Evolutionary conservation across 441 rosid species (phyloP).

Genomic region (Capsella rubella): DNA sequence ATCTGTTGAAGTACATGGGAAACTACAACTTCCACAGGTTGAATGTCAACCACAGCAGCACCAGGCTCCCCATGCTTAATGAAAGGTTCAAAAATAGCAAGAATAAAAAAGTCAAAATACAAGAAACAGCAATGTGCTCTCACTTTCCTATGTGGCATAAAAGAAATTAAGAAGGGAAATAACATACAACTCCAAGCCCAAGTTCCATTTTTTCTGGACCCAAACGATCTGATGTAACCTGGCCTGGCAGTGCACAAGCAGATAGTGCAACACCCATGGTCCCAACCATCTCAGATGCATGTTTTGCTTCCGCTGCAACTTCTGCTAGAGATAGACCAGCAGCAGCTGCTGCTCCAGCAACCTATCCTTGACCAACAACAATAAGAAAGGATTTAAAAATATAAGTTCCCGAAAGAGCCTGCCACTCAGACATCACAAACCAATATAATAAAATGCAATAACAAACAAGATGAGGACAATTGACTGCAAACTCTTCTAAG

Average conservation of each 20-base stretch:
- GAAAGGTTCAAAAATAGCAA: constrained; percentile 23
- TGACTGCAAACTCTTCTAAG: background rate
- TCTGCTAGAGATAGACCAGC: constrained; percentile 74
- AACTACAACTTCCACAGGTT: constrained; percentile 81
- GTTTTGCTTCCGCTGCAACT: constrained; percentile 84
- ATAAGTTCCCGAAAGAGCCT: background rate
- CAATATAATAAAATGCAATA: background rate
- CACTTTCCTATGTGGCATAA: background rate
- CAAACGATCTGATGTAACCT: constrained; percentile 81
- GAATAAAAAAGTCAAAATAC: background rate
- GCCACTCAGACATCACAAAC: background rate
- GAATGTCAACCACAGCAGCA: constrained; percentile 89
- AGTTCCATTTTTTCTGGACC: constrained; percentile 92
- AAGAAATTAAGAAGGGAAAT: constrained; percentile 11
- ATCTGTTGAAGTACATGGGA: constrained; percentile 83
- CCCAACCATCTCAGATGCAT: constrained; percentile 83
- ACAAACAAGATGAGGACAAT: background rate
- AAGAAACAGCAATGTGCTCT: background rate
- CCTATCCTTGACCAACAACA: constrained; percentile 50
- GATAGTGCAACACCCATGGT: constrained; percentile 95
- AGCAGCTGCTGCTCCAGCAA: constrained; percentile 95
- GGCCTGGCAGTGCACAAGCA: constrained; percentile 87
- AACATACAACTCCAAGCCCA: constrained; percentile 94
- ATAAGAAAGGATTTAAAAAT: background rate
- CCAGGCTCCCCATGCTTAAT: constrained; percentile 93